Evolutionary conservation across 495 filamentous ascomycete genomes (phyloP).

Genomic region (Acidiella bohemica): DNA sequence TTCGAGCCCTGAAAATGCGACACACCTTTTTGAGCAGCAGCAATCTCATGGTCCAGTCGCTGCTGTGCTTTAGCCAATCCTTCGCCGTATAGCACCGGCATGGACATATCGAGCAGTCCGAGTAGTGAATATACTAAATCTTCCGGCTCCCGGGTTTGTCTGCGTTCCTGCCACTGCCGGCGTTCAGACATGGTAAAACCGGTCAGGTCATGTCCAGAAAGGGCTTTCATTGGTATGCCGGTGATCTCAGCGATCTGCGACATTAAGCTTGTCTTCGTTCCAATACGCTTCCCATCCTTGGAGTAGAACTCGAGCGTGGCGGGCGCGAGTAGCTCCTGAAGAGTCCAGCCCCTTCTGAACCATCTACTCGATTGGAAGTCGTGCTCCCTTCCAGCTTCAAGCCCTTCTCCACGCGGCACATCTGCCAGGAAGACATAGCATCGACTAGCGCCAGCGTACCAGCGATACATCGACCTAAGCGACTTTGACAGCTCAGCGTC

Average conservation of each 20-base stretch:
- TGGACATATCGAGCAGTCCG: conserved; percentile 9
- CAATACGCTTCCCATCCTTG: conserved; percentile 1
- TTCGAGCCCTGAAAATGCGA: not conserved
- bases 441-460: conserved; percentile 3
- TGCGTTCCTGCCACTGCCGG: conserved; percentile 2
- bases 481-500: conserved; percentile 14
- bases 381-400: not conserved
- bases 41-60: not conserved
- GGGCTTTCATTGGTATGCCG: not conserved
- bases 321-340: conserved; percentile 18
- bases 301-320: conserved; percentile 8
- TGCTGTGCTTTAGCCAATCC: conserved; percentile 1
- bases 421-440: conserved; percentile 17
- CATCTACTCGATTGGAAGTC: conserved; percentile 6
- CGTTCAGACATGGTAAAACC: not conserved
- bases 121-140: conserved; percentile 12
- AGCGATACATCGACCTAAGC: conserved; percentile 13
- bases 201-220: not conserved
- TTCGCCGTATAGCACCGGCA: conserved; percentile 14
- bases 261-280: conserved; percentile 1
- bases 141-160: conserved; percentile 3
- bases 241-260: not conserved
- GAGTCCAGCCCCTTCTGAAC: conserved; percentile 17
- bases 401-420: conserved; percentile 1
- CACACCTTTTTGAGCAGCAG: not conserved